A percentile compares a stretch with the other conserved stretches of the same genome.
Conservation (phyloP, 108 stramenopile genomes). For the Schizochytrium sp. region DNA sequence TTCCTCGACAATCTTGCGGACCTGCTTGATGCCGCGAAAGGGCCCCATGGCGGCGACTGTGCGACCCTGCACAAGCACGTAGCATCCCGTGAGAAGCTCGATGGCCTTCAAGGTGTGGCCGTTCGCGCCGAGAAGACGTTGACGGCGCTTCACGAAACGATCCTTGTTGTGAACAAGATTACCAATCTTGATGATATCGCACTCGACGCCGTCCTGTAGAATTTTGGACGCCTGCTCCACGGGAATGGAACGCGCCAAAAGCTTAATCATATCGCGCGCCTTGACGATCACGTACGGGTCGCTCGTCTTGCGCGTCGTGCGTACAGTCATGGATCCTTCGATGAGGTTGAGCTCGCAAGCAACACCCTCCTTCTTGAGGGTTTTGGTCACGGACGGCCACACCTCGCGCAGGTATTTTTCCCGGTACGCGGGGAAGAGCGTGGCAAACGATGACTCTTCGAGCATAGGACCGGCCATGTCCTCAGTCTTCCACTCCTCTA, state of each 20-base stretch:
- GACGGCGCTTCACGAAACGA: constrained; percentile 92
- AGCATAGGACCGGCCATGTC: constrained; percentile 70
- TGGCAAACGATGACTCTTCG: constrained; percentile 95
- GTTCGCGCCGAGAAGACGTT: constrained; percentile 89
- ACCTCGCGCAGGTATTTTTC: constrained; percentile 94
- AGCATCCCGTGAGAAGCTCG: constrained; percentile 92
- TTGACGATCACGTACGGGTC: constrained; percentile 96
- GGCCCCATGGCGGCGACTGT: constrained; percentile 85
- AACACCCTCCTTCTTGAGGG: constrained; percentile 66
- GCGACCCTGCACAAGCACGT: constrained; percentile 94
- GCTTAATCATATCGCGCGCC: constrained; percentile 89
- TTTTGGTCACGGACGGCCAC: constrained; percentile 87
- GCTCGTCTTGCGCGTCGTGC: constrained; percentile 79
- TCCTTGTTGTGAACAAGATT: constrained; percentile 96
- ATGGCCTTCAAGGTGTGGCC: constrained; percentile 94
- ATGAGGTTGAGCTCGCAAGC: constrained; percentile 65
- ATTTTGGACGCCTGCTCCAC: constrained; percentile 84
- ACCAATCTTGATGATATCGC: constrained; percentile 98
- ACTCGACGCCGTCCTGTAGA: constrained; percentile 82
- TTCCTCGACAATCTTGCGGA: constrained; percentile 85
- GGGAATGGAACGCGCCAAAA: constrained; percentile 82
- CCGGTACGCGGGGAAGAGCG: constrained; percentile 95
- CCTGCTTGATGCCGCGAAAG: constrained; percentile 76
- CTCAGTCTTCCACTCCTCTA: constrained; percentile 60
- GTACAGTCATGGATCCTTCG: constrained; percentile 97